Percentiles rank a stretch among this genome's conserved stretches.
Evolutionary conservation across 345 rosid genomes (phyloP).

Genomic region (Populus ilicifolia): DNA sequence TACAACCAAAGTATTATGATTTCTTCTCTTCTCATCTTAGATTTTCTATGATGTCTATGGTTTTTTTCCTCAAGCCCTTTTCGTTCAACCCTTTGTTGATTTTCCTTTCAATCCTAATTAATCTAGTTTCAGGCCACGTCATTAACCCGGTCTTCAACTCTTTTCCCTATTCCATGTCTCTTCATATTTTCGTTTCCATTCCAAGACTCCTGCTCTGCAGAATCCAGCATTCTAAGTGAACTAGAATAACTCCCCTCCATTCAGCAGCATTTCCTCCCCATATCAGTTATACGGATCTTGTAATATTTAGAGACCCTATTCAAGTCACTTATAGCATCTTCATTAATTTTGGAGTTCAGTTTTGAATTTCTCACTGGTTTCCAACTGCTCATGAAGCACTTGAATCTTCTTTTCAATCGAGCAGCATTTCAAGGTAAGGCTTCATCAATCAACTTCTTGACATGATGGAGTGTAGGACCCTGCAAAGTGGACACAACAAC

Average conservation of each 20-base stretch:
- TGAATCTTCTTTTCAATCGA: conserved; percentile 34
- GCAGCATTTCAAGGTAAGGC: conserved; percentile 32
- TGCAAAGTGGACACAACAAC: conserved; percentile 23
- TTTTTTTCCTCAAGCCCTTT: too few relatives aligned
- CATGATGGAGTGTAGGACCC: conserved; percentile 33
- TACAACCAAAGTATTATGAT: background rate
- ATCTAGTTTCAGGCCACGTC: too few relatives aligned
- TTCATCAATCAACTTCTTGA: conserved; percentile 39
- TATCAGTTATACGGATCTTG: conserved; percentile 30
- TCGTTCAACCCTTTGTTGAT: too few relatives aligned
- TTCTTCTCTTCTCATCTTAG: too few relatives aligned
- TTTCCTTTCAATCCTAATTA: too few relatives aligned
- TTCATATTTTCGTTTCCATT: conserved; percentile 42
- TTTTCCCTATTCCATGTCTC: conserved; percentile 28
- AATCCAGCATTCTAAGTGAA: conserved; percentile 36
- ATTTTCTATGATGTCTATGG: too few relatives aligned
- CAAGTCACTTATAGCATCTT: conserved; percentile 41
- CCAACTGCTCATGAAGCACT: conserved; percentile 41
- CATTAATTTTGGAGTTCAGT: conserved; percentile 36
- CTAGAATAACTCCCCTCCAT: conserved; percentile 38
- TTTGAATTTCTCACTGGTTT: conserved; percentile 41
- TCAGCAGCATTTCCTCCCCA: conserved; percentile 32
- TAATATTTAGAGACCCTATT: conserved; percentile 42
- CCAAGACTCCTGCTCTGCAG: conserved; percentile 40
- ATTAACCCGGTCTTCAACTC: background rate